A percentile compares a stretch with the other conserved stretches of the same genome.
These are phyloP conservation scores for Phialemoniopsis sp. DNA, from an alignment of 2,329 filamentous ascomycete species.

Conservation along the genomic window DNA sequence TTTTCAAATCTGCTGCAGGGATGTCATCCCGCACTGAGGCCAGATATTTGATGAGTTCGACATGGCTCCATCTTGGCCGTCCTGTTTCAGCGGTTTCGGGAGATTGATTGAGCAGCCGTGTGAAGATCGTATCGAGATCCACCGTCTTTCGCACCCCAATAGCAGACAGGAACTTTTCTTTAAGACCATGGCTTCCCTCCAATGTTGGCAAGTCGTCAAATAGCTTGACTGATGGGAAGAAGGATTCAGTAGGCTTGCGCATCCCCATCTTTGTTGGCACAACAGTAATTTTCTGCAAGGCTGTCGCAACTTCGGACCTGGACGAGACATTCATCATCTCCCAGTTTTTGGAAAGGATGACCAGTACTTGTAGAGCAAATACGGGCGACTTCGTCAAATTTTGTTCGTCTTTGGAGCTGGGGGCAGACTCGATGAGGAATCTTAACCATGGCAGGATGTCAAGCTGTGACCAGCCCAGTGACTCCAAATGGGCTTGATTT, in stretches of 20 bases:
- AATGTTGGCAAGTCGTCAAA: constrained; percentile 92
- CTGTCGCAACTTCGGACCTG: constrained; percentile 59
- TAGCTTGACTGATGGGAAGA: constrained; percentile 88
- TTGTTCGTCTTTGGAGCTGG: constrained; percentile 55
- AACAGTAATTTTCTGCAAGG: constrained; percentile 66
- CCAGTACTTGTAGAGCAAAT: constrained; percentile 74
- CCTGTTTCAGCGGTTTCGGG: constrained; percentile 39
- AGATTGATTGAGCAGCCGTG: constrained; percentile 67
- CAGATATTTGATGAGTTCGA: constrained; percentile 92
- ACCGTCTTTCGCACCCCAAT: constrained; percentile 94
- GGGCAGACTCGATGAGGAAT: constrained; percentile 69
- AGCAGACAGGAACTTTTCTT: constrained; percentile 81
- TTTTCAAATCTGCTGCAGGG: constrained; percentile 73
- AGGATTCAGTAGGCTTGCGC: constrained; percentile 79
- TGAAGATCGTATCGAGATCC: constrained; percentile 90
- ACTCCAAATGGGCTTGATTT: constrained; percentile 64
- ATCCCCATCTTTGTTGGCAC: constrained; percentile 92
- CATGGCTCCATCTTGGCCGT: constrained; percentile 72
- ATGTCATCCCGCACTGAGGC: constrained; percentile 89
- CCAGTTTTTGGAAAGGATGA: constrained; percentile 84
- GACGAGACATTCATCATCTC: constrained; percentile 67
- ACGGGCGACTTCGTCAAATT: constrained; percentile 67
- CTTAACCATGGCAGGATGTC: constrained; percentile 82
- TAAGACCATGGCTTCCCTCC: constrained; percentile 70
- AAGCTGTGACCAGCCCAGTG: constrained; percentile 81